phyloP scores from a whole-genome alignment of 441 rosid genomes.

The Croton laevigatus region DNA sequence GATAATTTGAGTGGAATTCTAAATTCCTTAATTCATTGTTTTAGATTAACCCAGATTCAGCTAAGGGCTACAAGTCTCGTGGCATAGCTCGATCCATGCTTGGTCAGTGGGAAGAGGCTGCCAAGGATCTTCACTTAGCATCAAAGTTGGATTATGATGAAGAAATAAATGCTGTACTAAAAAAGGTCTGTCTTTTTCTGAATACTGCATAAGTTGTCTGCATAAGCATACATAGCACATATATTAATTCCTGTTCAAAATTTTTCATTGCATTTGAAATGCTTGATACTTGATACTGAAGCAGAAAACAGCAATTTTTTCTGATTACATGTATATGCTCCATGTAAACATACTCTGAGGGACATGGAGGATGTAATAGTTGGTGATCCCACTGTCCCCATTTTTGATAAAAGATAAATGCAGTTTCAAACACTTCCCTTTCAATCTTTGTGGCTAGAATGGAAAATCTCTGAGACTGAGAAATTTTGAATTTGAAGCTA shows the following conservation, averaged over 20 bases:
- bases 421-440: background rate
- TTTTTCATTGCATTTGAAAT: background rate
- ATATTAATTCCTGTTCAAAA: background rate
- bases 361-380: background rate
- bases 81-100: slow-evolving; percentile 89
- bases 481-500: background rate
- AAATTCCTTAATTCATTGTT: background rate
- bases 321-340: background rate
- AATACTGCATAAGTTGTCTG: background rate
- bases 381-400: background rate
- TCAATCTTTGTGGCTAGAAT: background rate
- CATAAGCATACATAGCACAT: too few relatives aligned
- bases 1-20: slow-evolving; percentile 7
- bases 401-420: background rate
- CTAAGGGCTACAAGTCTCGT: slow-evolving; percentile 90
- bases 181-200: slow-evolving; percentile 57
- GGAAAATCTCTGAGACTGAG: background rate
- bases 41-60: slow-evolving; percentile 95
- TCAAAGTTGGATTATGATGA: slow-evolving; percentile 85
- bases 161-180: slow-evolving; percentile 78
- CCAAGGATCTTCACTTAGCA: slow-evolving; percentile 84
- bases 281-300: background rate
- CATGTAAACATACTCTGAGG: background rate
- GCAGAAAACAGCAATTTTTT: background rate
- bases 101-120: slow-evolving; percentile 94